Evolutionary conservation across 73 alveolate genomes (phyloP).

Genomic region (Stentor roeselii): DNA sequence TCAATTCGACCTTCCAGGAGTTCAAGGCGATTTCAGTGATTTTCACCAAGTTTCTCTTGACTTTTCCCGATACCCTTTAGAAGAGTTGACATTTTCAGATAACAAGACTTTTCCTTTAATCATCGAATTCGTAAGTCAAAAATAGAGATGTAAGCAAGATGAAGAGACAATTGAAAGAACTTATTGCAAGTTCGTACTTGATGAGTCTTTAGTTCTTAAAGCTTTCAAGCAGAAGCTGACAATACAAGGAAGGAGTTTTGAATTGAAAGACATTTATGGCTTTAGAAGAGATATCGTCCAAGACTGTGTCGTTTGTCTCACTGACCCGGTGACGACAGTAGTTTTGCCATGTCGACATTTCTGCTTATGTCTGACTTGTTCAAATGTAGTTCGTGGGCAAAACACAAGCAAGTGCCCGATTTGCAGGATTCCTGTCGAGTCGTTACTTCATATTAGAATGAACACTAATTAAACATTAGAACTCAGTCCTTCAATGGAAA

Average conservation of each 20-base stretch:
- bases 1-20: background rate
- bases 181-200: background rate
- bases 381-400: conserved; percentile 66
- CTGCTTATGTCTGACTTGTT: conserved; percentile 68
- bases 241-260: background rate
- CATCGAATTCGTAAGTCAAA: background rate
- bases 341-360: conserved; percentile 75
- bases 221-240: background rate
- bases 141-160: background rate
- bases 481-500: too few species aligned
- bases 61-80: background rate
- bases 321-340: conserved; percentile 59
- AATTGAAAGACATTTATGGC: conserved; percentile 26
- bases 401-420: conserved; percentile 71
- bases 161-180: conserved; percentile 8
- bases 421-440: conserved; percentile 55
- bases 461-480: too few species aligned
- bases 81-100: background rate
- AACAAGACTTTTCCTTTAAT: conserved; percentile 1
- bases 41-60: background rate
- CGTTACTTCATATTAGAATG: background rate
- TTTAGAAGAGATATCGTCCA: background rate
- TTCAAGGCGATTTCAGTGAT: background rate
- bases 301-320: conserved; percentile 75
- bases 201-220: background rate